A percentile compares a stretch with the other conserved stretches of the same genome.
These are phyloP conservation scores for Rosa persica DNA, from an alignment of 306 rosid species.

Conservation along the genomic window DNA sequence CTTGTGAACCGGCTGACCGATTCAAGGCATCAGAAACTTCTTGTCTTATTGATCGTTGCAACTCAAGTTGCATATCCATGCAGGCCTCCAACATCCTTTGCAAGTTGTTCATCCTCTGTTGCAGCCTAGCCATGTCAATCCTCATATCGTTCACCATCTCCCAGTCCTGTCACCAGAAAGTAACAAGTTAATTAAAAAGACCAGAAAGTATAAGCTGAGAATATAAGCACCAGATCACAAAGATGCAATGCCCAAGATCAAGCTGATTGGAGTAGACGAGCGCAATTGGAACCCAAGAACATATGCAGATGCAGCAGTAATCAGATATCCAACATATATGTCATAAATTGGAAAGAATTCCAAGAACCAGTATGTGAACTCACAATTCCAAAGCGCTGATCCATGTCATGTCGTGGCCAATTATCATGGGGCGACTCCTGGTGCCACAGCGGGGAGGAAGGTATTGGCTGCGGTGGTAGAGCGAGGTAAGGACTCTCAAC, in stretches of 20 bases:
- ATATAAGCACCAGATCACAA: constrained; percentile 7
- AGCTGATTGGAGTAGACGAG: not conserved
- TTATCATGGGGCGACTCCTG: constrained; percentile 56
- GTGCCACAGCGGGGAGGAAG: constrained; percentile 73
- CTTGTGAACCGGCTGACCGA: constrained; percentile 65
- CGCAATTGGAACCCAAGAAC: not conserved
- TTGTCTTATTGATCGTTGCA: constrained; percentile 93
- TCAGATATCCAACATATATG: not conserved
- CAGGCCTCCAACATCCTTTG: constrained; percentile 94
- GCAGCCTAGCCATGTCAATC: constrained; percentile 94
- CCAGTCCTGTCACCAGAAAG: constrained; percentile 63
- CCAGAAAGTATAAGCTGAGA: constrained; percentile 3
- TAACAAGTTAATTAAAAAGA: constrained; percentile 3
- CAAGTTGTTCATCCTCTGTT: constrained; percentile 90
- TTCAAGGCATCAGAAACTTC: constrained; percentile 97
- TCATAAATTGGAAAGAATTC: constrained; percentile 11
- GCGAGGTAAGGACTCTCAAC: constrained; percentile 45
- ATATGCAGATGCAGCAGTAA: not conserved
- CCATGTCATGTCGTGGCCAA: constrained; percentile 70
- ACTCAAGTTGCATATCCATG: constrained; percentile 99
- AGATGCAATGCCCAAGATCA: not conserved
- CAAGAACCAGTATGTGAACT: constrained; percentile 30
- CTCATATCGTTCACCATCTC: constrained; percentile 84
- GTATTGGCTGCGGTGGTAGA: constrained; percentile 54
- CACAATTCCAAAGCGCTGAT: constrained; percentile 72